Percentiles rank a stretch among this genome's conserved stretches.
Evolutionary conservation across 2,329 filamentous ascomycete species (phyloP).

Genomic region (Aspergillus proliferans): DNA sequence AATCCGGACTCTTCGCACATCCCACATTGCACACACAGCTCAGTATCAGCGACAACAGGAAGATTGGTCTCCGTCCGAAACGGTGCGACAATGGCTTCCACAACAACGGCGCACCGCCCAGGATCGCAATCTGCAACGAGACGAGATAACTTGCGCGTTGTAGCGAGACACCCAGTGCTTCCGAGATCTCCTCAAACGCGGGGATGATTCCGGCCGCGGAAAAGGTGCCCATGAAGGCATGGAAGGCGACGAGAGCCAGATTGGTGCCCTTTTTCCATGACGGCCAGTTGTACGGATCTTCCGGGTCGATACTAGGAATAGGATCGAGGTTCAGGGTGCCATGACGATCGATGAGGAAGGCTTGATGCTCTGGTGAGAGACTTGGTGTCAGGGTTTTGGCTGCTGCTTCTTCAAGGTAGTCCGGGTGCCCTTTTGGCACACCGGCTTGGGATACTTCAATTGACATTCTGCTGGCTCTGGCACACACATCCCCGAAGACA

Average conservation of each 20-base stretch:
- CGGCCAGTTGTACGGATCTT: conserved; percentile 54
- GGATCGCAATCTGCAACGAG: conserved; percentile 50
- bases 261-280: conserved; percentile 44
- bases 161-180: conserved; percentile 45
- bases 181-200: conserved; percentile 48
- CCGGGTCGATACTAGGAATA: conserved; percentile 44
- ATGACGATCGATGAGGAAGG: conserved; percentile 49
- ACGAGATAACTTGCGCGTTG: conserved; percentile 50
- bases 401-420: neutral
- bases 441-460: neutral
- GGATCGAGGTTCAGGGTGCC: conserved; percentile 51
- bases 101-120: conserved; percentile 50
- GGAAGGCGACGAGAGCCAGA: conserved; percentile 50
- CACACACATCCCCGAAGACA: neutral
- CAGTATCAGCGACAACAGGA: conserved; percentile 46
- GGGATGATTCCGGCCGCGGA: conserved; percentile 50
- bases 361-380: conserved; percentile 21
- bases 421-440: neutral
- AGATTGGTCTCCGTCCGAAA: conserved; percentile 51
- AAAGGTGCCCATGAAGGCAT: conserved; percentile 54
- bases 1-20: conserved; percentile 46
- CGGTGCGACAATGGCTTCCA: conserved; percentile 52
- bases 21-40: conserved; percentile 49
- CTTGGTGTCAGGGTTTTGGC: neutral
- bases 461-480: neutral